These are phyloP conservation scores for Suillus variegatus DNA, from an alignment of 768 basidiomycete genomes.

Conservation along the genomic window DNA sequence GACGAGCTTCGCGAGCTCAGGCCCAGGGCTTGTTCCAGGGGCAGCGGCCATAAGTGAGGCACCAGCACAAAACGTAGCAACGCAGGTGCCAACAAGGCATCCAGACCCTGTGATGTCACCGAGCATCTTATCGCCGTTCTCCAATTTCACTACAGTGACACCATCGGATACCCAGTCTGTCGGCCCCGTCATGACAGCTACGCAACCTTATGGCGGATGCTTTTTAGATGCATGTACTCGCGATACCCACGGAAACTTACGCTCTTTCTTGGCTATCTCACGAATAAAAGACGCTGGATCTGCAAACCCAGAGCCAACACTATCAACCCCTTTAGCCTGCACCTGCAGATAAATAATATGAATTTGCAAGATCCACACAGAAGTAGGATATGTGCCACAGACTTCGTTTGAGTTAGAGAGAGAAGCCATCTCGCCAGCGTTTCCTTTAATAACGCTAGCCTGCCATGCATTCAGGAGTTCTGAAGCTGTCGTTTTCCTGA, in stretches of 20 bases:
- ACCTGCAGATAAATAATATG: slow-evolving; percentile 46
- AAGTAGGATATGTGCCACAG: not conserved
- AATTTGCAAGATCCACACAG: not conserved
- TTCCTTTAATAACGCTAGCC: slow-evolving; percentile 91
- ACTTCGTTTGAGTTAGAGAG: slow-evolving; percentile 80
- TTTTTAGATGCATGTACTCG: not conserved
- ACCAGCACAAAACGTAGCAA: slow-evolving; percentile 81
- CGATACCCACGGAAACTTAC: slow-evolving; percentile 43
- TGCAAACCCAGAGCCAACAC: slow-evolving; percentile 72
- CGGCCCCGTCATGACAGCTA: slow-evolving; percentile 79
- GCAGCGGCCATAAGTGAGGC: slow-evolving; percentile 40
- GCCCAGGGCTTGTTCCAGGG: slow-evolving; percentile 18
- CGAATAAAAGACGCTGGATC: slow-evolving; percentile 74
- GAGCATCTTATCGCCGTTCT: slow-evolving; percentile 75
- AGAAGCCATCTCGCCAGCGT: slow-evolving; percentile 85
- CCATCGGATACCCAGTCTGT: slow-evolving; percentile 89
- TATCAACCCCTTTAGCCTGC: slow-evolving; percentile 82
- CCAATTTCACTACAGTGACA: slow-evolving; percentile 57
- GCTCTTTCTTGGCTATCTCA: slow-evolving; percentile 68
- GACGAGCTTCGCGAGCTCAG: slow-evolving; percentile 49
- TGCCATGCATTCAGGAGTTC: slow-evolving; percentile 80
- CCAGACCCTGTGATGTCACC: slow-evolving; percentile 89
- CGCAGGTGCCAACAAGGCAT: slow-evolving; percentile 76
- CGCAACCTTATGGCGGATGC: slow-evolving; percentile 53
- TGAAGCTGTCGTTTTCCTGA: slow-evolving; percentile 55